Percentiles rank a stretch among this genome's conserved stretches.
These are phyloP conservation scores for Yamadazyma pseudoaaseri DNA, from an alignment of 1,139 yeast genomes.

Conservation along the genomic window DNA sequence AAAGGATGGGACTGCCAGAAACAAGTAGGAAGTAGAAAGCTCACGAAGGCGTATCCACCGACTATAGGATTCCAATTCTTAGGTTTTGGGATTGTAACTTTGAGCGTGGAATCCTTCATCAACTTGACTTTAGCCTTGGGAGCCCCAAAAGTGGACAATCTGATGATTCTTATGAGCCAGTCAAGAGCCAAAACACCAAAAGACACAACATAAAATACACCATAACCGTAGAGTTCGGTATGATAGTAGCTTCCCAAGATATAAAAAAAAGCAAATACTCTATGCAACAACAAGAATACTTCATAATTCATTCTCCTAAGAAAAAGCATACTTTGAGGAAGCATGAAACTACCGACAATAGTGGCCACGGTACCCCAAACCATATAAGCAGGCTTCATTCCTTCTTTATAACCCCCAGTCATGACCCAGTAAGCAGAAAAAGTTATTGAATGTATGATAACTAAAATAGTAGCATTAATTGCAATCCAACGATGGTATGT, in stretches of 20 bases:
- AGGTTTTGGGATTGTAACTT: constrained; percentile 15
- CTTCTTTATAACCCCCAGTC: constrained; percentile 22
- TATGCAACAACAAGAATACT: constrained; percentile 53
- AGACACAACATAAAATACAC: constrained; percentile 13
- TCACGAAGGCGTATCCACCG: constrained; percentile 43
- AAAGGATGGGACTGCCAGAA: constrained; percentile 75
- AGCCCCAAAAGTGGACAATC: constrained; percentile 26
- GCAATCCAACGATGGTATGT: constrained; percentile 54
- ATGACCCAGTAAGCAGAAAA: constrained; percentile 18
- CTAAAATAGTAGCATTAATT: constrained; percentile 35
- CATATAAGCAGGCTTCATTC: constrained; percentile 34
- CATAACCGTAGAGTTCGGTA: constrained; percentile 18
- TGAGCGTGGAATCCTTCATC: constrained; percentile 18
- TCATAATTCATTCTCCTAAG: constrained; percentile 59
- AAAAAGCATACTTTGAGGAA: constrained; percentile 24
- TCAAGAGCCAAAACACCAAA: constrained; percentile 30
- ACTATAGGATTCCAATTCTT: constrained; percentile 17
- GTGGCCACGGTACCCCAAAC: constrained; percentile 24
- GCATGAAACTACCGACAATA: constrained; percentile 17
- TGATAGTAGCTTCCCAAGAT: constrained; percentile 43
- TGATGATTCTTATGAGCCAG: constrained; percentile 22
- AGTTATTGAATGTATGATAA: constrained; percentile 34
- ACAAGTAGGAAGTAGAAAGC: constrained; percentile 46
- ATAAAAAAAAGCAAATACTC: constrained; percentile 24
- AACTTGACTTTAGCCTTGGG: constrained; percentile 43